Base-by-base conservation (phyloP, 2,329 filamentous ascomycete genomes). In the Pseudocercospora macadamiae region DNA sequence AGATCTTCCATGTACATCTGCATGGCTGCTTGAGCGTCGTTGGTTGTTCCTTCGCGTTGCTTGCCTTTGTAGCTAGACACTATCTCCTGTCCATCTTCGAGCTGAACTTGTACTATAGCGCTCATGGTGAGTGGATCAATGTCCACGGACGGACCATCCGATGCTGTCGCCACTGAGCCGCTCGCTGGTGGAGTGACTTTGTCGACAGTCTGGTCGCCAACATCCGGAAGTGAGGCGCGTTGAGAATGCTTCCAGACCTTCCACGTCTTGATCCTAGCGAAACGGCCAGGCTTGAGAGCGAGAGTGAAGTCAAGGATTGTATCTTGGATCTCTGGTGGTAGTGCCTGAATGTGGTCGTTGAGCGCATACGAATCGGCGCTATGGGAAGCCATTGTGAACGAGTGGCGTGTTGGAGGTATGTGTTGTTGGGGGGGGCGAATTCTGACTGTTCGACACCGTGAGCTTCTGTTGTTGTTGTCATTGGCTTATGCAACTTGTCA, bases 71-170 rank as follows among this genome's bases (percentile, higher is more conserved):
- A 19, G 3, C 37, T 49, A 4, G 47, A 12, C 2, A 62, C 57
- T 67, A 75, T 26, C 70, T 78, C 51, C 75, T 77, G 65, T 71
- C 74, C 39, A 73, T 71, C 30, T 87, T 90, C 74, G 80, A 86
- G 68, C 80, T 99, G 60, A 90, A 60, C 48, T 23, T 59, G 51
- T 1, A 64, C 62, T 16, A 62, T 62, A 6, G 48, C 37, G 16
- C 36, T 23, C 54, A 64, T 10, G 2, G 54, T 60, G 21, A 64
- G 59, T 10, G 62, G 56, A 21, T 64, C 58, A 14, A 64, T 32
- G 26, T 56, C 49, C 26, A 54, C 30, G 49, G 59, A 63, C 3
- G 58, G 51, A 36, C 51, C 58, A 16, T 63, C 54, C 51, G 49
- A 63, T 10, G 36, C 30, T 51, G 59, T 52, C 8, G 61, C 45